These are phyloP conservation scores for Saraca asoca DNA, from an alignment of 331 rosid genomes.

Conservation along the genomic window DNA sequence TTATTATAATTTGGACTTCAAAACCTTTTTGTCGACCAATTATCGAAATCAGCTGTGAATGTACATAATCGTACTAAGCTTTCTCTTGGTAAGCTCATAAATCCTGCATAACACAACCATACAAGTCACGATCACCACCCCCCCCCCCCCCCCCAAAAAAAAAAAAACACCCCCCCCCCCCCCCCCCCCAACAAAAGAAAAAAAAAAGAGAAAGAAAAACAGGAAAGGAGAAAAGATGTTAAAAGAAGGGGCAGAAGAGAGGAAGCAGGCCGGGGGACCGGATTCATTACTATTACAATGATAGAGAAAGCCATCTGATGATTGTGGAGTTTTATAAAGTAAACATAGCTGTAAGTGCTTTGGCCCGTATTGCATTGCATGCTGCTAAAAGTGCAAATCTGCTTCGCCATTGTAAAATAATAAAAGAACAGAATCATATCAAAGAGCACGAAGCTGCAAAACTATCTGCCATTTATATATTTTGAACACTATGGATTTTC, in stretches of 20 bases:
- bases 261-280: background rate
- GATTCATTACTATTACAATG: slow-evolving; percentile 8
- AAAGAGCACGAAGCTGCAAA: slow-evolving; percentile 38
- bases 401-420: slow-evolving; percentile 31
- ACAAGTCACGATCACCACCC: too few relatives aligned
- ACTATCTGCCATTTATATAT: slow-evolving; percentile 44
- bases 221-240: too few relatives aligned
- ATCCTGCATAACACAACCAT: too few relatives aligned
- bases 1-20: too few relatives aligned
- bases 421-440: slow-evolving; percentile 37
- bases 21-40: too few relatives aligned
- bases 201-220: background rate
- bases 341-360: slow-evolving; percentile 31
- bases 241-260: background rate
- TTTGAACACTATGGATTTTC: slow-evolving; percentile 33
- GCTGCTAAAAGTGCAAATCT: slow-evolving; percentile 37
- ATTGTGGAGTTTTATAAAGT: background rate
- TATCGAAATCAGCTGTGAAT: too few relatives aligned
- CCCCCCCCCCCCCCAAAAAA: too few relatives aligned
- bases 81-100: too few relatives aligned
- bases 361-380: slow-evolving; percentile 41
- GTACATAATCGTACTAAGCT: too few relatives aligned
- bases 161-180: too few relatives aligned
- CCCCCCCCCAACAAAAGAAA: too few relatives aligned
- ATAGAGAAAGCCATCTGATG: slow-evolving; percentile 23